Percentiles rank a stretch among this genome's conserved stretches.
These are phyloP conservation scores for Emiliania huxleyi DNA, from an alignment of 78 protist genomes.

Conservation along the genomic window DNA sequence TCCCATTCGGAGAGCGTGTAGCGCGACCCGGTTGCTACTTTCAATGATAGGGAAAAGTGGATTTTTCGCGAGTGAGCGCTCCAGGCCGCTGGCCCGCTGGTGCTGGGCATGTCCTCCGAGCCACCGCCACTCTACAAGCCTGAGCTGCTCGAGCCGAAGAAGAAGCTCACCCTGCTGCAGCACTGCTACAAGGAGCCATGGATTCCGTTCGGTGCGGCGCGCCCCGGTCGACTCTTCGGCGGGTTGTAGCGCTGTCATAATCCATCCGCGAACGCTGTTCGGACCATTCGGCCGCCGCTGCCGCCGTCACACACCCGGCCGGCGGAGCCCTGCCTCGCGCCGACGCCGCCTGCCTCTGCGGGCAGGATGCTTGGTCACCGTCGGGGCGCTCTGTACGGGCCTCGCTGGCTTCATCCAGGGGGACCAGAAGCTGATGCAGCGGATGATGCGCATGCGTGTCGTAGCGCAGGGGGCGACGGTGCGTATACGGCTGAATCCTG, in stretches of 20 bases:
- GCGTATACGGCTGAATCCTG: too few relatives aligned
- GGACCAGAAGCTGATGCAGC: background rate
- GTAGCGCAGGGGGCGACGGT: background rate
- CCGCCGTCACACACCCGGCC: background rate
- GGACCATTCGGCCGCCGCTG: background rate
- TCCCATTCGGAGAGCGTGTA: too few relatives aligned
- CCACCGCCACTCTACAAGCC: conserved; percentile 13
- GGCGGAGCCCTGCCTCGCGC: background rate
- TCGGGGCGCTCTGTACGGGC: background rate
- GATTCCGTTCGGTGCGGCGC: background rate
- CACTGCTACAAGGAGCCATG: conserved; percentile 27
- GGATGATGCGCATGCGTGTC: background rate
- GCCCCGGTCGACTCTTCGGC: too few relatives aligned
- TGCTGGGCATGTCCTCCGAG: too few relatives aligned
- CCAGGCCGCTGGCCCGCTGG: too few relatives aligned
- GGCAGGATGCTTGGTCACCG: background rate
- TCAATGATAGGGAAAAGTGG: too few relatives aligned
- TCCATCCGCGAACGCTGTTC: background rate
- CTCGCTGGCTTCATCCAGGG: background rate
- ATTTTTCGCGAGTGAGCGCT: too few relatives aligned
- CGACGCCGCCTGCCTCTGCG: too few relatives aligned
- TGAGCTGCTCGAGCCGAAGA: conserved; percentile 5
- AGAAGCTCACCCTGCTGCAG: background rate
- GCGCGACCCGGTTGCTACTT: too few relatives aligned
- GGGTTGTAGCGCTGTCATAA: too few relatives aligned